These are phyloP conservation scores for Cerioporus squamosus DNA, from an alignment of 1,284 basidiomycete genomes.

Conservation along the genomic window DNA sequence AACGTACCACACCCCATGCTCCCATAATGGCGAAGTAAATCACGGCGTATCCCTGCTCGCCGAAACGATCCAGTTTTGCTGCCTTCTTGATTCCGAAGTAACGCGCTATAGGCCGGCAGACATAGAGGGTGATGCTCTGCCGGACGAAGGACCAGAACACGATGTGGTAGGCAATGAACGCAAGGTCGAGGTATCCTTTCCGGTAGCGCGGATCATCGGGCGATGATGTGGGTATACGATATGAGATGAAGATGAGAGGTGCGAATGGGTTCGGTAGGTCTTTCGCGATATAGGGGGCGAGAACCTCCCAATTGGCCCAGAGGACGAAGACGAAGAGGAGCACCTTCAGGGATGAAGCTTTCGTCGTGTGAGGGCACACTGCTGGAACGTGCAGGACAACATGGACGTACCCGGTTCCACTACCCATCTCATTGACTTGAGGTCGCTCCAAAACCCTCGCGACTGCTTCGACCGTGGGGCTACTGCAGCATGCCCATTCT, in stretches of 20 bases:
- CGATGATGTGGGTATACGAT: constrained; percentile 60
- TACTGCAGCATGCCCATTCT: constrained; percentile 2
- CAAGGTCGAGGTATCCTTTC: constrained; percentile 81
- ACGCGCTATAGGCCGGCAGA: constrained; percentile 75
- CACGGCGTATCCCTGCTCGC: constrained; percentile 89
- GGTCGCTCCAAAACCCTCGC: constrained; percentile 47
- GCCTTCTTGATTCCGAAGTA: constrained; percentile 71
- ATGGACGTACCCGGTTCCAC: constrained; percentile 66
- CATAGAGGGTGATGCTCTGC: constrained; percentile 73
- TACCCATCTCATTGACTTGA: constrained; percentile 71
- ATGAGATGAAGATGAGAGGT: constrained; percentile 78
- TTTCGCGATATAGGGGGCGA: constrained; percentile 53
- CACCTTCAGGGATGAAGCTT: constrained; percentile 75
- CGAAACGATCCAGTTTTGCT: constrained; percentile 81
- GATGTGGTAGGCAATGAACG: constrained; percentile 88
- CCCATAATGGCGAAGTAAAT: constrained; percentile 81
- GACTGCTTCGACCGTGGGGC: constrained; percentile 29
- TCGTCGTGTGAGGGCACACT: background rate
- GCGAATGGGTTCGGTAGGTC: constrained; percentile 76
- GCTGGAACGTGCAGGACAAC: background rate
- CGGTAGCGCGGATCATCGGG: constrained; percentile 66
- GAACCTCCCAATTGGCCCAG: constrained; percentile 73
- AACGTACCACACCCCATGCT: constrained; percentile 76
- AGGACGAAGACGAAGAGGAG: constrained; percentile 75
- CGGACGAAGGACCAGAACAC: constrained; percentile 93